Base-by-base conservation (phyloP, 2,329 filamentous ascomycete genomes). In the Fusarium incarnatum region DNA sequence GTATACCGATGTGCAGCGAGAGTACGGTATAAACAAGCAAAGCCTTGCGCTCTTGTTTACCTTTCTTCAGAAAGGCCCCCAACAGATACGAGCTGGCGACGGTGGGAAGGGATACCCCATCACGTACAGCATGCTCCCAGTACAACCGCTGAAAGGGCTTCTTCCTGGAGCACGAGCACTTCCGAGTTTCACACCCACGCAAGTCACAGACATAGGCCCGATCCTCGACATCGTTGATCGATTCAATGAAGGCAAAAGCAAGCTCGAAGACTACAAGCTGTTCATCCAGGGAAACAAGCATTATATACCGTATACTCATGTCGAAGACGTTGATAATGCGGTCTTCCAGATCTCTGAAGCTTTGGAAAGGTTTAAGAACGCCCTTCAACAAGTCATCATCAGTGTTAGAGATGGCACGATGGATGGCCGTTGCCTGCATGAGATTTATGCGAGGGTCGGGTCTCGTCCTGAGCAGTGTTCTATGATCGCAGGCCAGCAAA, bases 191-290 rank as follows among this genome's bases (percentile, higher is more conserved):
- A 3, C 18, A 3, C 20, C 5, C 0, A 1, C 8, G 6, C 8
- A 30, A 3, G 5, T 45, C 12, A 20, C 48, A 3, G 28, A 65
- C 27, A 22, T 70, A 3, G 9, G 13, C 1, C 11, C 27, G 6
- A 49, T 73, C 1, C 52, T 72, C 6, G 1, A 13, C 16, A 40
- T 68, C 1, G 68, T 73, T 20, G 71, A 72, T 23, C 40, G 50
- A 1, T 61, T 53, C 6, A 41, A 28, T 23, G 3, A 18, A 11
- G 22, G 40, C 22, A 23, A 13, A 10, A 30, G 22, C 4, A 25
- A 16, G 6, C 46, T 73, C 3, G 54, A 49, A 0, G 46, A 20
- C 1, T 73, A 73, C 8, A 32, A 52, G 13, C 6, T 53, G 10
- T 20, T 41, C 23, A 42, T 53, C 5, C 49, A 53, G 15, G 49